Evolutionary conservation across 2,329 filamentous ascomycete genomes (phyloP), one percentile per base, ranked within the genome.

Genomic region (Arthrobotrys pseudoclavata): DNA sequence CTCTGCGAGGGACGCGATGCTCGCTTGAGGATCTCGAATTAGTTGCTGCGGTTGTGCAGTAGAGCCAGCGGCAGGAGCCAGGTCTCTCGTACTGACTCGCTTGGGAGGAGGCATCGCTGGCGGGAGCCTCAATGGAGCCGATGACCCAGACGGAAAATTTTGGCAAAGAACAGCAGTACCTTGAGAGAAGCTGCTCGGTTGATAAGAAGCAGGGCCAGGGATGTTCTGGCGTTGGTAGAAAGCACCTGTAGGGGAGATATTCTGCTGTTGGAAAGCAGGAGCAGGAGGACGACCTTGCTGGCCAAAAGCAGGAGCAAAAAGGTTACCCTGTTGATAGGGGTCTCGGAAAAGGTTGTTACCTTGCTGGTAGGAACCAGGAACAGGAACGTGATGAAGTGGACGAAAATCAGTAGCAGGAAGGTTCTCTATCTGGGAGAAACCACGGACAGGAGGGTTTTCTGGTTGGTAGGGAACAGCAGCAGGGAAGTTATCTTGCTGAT

Each of bases 11-110:
- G 55, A 22, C 15, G 55, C 34, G 9, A 60, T 60, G 34, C 55
- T 60, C 20, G 55, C 55, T 42, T 60, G 34, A 2, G 34, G 55
- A 20, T 24, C 20, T 42, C 34, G 55, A 13, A 60, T 34, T 29
- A 10, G n/a, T 26, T 45, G 22, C 26, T 18, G 24, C 24, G 22
- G 4, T 29, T 34, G 52, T 1, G 57, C 6, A 31, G 37, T 5
- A 62, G 57, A 29, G 37, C 7, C 3, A 62, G 55, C 9, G 40
- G 31, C 20, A 42, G 9, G 9, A 9, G 10, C 2, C 13, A 63
- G n/a, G 24, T 34, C 22, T n/a, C 15, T 63, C 13, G 29, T 48
- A n/a, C 47, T 66, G 6, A 50, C 53, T 24, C 53, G 64, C 24
- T 26, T 69, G 31, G 15, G 26, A 12, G 29, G 40, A n/a, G 10